phyloP scores from a whole-genome alignment of 352 stramenopile species.

The Pythium angustatum region DNA sequence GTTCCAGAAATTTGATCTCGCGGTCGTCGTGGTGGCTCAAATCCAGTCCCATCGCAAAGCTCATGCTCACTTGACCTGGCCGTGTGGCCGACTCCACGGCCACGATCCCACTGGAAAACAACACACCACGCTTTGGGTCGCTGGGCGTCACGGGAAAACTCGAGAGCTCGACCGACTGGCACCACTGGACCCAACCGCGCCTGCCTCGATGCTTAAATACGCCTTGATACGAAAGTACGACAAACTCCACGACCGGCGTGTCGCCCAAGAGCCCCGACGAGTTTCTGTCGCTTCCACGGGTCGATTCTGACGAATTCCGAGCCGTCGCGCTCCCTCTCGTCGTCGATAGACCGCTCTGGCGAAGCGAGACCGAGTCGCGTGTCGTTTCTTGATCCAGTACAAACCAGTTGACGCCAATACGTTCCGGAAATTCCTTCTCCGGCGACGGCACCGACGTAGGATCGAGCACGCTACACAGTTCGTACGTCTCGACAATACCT shows the following conservation, averaged over 20 bases:
- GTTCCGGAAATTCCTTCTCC: constrained; percentile 19
- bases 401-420: constrained; percentile 24
- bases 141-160: background rate
- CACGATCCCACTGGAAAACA: constrained; percentile 28
- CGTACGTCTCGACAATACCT: constrained; percentile 21
- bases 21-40: constrained; percentile 5
- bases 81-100: constrained; percentile 25
- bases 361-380: constrained; percentile 9
- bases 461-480: constrained; percentile 17
- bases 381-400: constrained; percentile 8
- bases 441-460: background rate
- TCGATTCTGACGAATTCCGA: background rate
- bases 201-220: constrained; percentile 28
- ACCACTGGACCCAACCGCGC: constrained; percentile 32
- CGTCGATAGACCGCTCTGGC: background rate
- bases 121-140: constrained; percentile 8
- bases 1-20: constrained; percentile 20
- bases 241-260: constrained; percentile 9
- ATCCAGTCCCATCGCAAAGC: constrained; percentile 25
- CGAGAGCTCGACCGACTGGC: constrained; percentile 32
- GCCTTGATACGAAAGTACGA: constrained; percentile 30
- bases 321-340: background rate
- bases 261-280: background rate
- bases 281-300: background rate
- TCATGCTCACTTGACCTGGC: constrained; percentile 17